These are phyloP conservation scores for Litsea cubeba DNA, from an alignment of 164 flowering plant species.

Conservation along the genomic window DNA sequence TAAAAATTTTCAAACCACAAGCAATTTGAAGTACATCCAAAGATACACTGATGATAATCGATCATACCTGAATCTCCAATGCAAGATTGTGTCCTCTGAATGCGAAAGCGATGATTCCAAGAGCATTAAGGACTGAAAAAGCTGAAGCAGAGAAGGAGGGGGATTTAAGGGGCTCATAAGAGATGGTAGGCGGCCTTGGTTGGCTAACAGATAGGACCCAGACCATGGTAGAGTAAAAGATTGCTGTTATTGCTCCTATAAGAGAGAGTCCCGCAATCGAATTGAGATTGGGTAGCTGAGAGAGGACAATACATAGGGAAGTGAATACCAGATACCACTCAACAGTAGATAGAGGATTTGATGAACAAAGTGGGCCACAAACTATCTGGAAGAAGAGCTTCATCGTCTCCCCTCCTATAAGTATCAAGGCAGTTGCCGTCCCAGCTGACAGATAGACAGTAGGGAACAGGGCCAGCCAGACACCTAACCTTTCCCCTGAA, in stretches of 20 bases:
- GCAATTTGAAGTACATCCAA: too few relatives aligned
- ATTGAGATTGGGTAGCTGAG: conserved; percentile 97
- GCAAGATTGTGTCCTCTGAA: conserved; percentile 94
- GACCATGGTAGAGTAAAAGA: conserved; percentile 88
- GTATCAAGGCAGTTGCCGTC: conserved; percentile 90
- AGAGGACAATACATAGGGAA: conserved; percentile 80
- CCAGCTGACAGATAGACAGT: conserved; percentile 95
- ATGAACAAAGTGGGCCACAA: conserved; percentile 80
- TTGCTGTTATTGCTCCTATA: conserved; percentile 91
- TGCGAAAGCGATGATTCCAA: conserved; percentile 91
- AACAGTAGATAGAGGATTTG: conserved; percentile 90
- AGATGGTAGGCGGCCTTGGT: conserved; percentile 68
- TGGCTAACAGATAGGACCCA: conserved; percentile 99
- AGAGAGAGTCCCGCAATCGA: conserved; percentile 98
- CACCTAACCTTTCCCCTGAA: conserved; percentile 87
- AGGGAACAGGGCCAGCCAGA: conserved; percentile 96
- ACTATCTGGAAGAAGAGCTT: conserved; percentile 93
- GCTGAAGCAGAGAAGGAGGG: conserved; percentile 58
- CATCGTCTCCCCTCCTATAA: conserved; percentile 98
- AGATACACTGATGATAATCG: neutral
- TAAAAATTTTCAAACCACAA: too few relatives aligned
- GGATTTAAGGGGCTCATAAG: conserved; percentile 67
- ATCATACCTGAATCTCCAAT: conserved; percentile 87
- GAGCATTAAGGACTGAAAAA: conserved; percentile 78
- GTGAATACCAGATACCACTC: conserved; percentile 99